Evolutionary conservation across 225 moss, liverwort and hornwort genomes (phyloP), one percentile per base, ranked within the genome.

Genomic region (Neckera pumila): DNA sequence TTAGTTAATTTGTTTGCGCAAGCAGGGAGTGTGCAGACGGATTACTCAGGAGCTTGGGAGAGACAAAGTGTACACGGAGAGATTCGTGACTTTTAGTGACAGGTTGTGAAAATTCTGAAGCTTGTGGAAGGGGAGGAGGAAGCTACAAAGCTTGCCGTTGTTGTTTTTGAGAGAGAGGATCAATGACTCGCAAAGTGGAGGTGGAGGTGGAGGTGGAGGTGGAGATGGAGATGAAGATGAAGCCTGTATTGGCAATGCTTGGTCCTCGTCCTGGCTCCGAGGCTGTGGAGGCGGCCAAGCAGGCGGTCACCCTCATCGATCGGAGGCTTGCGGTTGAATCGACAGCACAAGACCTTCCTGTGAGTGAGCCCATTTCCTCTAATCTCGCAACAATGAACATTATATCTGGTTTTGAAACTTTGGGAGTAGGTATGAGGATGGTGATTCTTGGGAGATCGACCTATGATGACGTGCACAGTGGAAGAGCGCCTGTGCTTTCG

Each of bases 201-300:
- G n/a, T n/a, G n/a, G n/a, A n/a, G n/a, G n/a, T n/a, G n/a, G n/a
- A n/a, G 59, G 82, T 61, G 62, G 84, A 86, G 89, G 71, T 61
- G 62, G 84, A 86, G 89, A 76, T 76, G 83, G 86, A 88, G 66
- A 85, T 72, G 63, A 83, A 84, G 76, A 63, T 79, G 70, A 84
- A 86, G 42, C 90, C 88, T 8, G 86, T 92, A 89, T 58, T 90
- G 88, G 63, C 88, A 40, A 87, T 93, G 90, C 91, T 93, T 7
- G 93, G 92, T 28, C 83, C 87, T 58, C 91, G 93, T 36, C 93
- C 93, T 30, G 88, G 88, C 43, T 26, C 85, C 40, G 91, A 93
- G 56, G 93, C 93, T 19, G 93, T 93, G 82, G 92, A 93, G 79
- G 89, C 90, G 11, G 92, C 93, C 19, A 87, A 76, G 82, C 85